phyloP scores from a whole-genome alignment of 2,329 filamentous ascomycete species.

The Sporothrix curviconia region DNA sequence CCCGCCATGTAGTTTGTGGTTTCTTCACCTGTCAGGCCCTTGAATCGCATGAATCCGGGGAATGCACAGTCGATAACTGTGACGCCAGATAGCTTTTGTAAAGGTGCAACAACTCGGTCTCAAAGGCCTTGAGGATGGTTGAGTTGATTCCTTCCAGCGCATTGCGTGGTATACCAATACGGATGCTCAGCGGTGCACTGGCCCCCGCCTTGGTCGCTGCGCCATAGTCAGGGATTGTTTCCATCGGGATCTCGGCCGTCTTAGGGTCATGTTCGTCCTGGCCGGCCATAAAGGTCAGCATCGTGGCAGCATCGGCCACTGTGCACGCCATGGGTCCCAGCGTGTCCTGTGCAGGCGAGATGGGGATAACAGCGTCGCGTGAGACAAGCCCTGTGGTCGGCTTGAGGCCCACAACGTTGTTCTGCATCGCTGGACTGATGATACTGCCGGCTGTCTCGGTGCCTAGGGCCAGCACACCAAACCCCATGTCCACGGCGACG shows the following conservation, averaged over 20 bases:
- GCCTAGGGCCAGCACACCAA: conserved; percentile 53
- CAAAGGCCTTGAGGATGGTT: conserved; percentile 42
- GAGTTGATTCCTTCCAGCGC: conserved; percentile 34
- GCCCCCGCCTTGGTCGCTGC: conserved; percentile 37
- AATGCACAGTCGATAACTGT: conserved; percentile 38
- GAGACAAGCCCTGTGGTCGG: conserved; percentile 61
- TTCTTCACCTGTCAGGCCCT: neutral
- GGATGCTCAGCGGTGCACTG: conserved; percentile 40
- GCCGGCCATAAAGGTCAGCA: conserved; percentile 58
- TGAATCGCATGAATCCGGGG: conserved; percentile 35
- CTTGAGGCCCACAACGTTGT: conserved; percentile 63
- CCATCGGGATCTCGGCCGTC: conserved; percentile 53
- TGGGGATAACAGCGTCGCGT: conserved; percentile 57
- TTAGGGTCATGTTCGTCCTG: conserved; percentile 58
- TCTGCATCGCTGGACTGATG: conserved; percentile 44
- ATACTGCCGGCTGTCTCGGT: conserved; percentile 62
- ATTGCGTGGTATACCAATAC: conserved; percentile 60
- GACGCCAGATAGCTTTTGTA: conserved; percentile 44
- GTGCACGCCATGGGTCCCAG: conserved; percentile 59
- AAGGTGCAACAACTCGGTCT: conserved; percentile 41
- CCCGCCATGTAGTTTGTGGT: conserved; percentile 25
- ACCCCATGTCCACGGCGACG: conserved; percentile 52
- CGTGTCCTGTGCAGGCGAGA: conserved; percentile 58
- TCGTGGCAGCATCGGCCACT: conserved; percentile 57
- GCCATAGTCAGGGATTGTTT: conserved; percentile 18